Evolutionary conservation across 371 early-diverging fungal species (phyloP), one percentile per base, ranked within the genome.

Genomic region (Aphelidium insulamus): DNA sequence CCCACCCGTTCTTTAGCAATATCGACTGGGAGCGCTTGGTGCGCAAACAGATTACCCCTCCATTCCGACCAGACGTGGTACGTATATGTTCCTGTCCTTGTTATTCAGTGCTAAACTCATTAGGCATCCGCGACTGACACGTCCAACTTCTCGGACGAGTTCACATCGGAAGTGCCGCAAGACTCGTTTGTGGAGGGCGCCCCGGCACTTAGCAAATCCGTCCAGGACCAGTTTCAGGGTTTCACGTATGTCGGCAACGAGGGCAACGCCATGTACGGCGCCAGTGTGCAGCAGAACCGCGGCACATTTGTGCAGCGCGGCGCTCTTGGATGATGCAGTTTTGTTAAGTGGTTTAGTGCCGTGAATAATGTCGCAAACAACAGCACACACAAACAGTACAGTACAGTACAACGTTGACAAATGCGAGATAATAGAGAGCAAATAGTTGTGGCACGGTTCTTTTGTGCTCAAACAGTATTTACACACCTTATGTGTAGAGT

Each of bases 151-250:
- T 77, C 77, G 37, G 75, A 71, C 30, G 73, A 73, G 46, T 73
- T 73, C 38, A 74, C 76, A 2, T 62, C 71, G 7, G 92, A 92
- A 47, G 58, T 60, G 10, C 84, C 92, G 2, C 55, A 60, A 33
- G 90, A 88, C 48, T 87, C 90, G 5, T 59, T 78, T 21, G 68
- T 64, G 6, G 74, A 78, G 21, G 79, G 72, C 34, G 34, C 45
- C 1, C 66, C 77, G 2, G 65, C 70, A 28, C 60, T 92, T 32
- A 75, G 82, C 5, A 78, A 79, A 43, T 75, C 83, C 2, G 68
- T 87, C 39, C 94, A 92, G 52, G 63, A 78, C 34, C 88, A 88
- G 58, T 92, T 92, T 61, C 71, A 62, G 34, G 94, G 94, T n/a
- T 92, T 91, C 44, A 79, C 77, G 2, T 82, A 71, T 37, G 66